Percentiles rank a stretch among this genome's conserved stretches.
These are phyloP conservation scores for Uncinocarpus reesii DNA, from an alignment of 2,329 filamentous ascomycete genomes.

Conservation along the genomic window DNA sequence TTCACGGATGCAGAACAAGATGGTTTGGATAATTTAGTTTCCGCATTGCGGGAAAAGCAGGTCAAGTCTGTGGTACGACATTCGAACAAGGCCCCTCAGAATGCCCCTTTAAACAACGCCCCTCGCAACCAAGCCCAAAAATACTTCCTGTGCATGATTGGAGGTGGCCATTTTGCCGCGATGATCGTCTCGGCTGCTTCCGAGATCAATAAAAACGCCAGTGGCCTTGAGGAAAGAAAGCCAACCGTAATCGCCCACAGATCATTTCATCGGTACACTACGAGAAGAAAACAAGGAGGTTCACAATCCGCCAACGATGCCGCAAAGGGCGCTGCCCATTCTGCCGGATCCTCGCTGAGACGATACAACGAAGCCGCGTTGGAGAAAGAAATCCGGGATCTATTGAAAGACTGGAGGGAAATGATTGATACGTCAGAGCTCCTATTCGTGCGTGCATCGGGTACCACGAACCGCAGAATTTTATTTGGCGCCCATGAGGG, in stretches of 20 bases:
- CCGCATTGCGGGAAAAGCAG: slow-evolving; percentile 66
- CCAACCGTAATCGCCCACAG: slow-evolving; percentile 88
- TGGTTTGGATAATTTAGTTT: slow-evolving; percentile 51
- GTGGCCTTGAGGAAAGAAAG: slow-evolving; percentile 67
- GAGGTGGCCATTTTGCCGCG: slow-evolving; percentile 90
- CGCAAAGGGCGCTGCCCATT: slow-evolving; percentile 87
- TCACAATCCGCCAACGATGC: slow-evolving; percentile 89
- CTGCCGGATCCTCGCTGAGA: slow-evolving; percentile 78
- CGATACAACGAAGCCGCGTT: slow-evolving; percentile 90
- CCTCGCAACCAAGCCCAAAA: slow-evolving; percentile 61
- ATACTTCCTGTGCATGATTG: slow-evolving; percentile 96
- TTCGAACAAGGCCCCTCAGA: slow-evolving; percentile 29
- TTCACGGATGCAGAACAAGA: slow-evolving; percentile 64
- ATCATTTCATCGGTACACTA: slow-evolving; percentile 96
- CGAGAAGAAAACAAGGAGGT: slow-evolving; percentile 88
- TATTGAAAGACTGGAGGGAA: slow-evolving; percentile 74
- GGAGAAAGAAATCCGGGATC: slow-evolving; percentile 70
- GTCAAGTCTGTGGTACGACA: slow-evolving; percentile 48
- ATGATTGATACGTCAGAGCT: slow-evolving; percentile 77
- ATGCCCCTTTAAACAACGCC: slow-evolving; percentile 44
- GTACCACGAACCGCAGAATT: slow-evolving; percentile 72
- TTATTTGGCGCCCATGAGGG: slow-evolving; percentile 86
- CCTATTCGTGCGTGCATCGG: slow-evolving; percentile 81
- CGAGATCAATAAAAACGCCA: slow-evolving; percentile 58
- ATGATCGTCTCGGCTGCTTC: slow-evolving; percentile 89